These are phyloP conservation scores for Chlamydomonas eustigma DNA, from an alignment of 139 green algal genomes.

Conservation along the genomic window DNA sequence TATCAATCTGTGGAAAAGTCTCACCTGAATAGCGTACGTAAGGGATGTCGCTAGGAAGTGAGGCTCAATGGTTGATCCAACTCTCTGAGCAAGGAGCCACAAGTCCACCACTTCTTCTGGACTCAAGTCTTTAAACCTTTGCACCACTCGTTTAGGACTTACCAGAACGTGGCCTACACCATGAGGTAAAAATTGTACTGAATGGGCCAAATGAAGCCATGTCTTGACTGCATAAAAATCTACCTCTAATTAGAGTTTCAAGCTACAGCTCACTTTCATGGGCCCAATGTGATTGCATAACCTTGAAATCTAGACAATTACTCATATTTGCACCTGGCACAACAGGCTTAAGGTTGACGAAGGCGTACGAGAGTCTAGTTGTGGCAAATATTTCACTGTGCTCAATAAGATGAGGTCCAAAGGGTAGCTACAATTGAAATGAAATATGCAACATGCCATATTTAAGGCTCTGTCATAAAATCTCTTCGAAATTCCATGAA, in stretches of 20 bases:
- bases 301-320: not conserved
- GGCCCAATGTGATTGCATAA: not conserved
- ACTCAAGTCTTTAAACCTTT: slow-evolving; percentile 75
- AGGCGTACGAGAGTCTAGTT: slow-evolving; percentile 68
- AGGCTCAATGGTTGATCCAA: slow-evolving; percentile 43
- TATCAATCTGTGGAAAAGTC: not conserved
- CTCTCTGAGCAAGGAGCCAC: slow-evolving; percentile 51
- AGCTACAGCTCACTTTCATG: slow-evolving; percentile 4
- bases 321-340: slow-evolving; percentile 62
- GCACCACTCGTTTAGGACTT: slow-evolving; percentile 62
- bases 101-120: slow-evolving; percentile 82
- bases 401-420: slow-evolving; percentile 67
- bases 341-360: slow-evolving; percentile 96
- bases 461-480: too few relatives aligned
- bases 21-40: slow-evolving; percentile 77
- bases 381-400: slow-evolving; percentile 71
- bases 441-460: too few relatives aligned
- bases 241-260: not conserved
- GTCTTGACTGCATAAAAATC: not conserved
- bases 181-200: not conserved
- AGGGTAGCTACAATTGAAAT: slow-evolving; percentile 37
- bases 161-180: slow-evolving; percentile 90
- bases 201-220: not conserved
- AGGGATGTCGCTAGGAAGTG: slow-evolving; percentile 64
- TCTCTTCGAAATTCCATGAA: too few relatives aligned